Percentiles rank a stretch among this genome's conserved stretches.
These are phyloP conservation scores for Skeletonema menzelii DNA, from an alignment of 108 stramenopile species.

Conservation along the genomic window DNA sequence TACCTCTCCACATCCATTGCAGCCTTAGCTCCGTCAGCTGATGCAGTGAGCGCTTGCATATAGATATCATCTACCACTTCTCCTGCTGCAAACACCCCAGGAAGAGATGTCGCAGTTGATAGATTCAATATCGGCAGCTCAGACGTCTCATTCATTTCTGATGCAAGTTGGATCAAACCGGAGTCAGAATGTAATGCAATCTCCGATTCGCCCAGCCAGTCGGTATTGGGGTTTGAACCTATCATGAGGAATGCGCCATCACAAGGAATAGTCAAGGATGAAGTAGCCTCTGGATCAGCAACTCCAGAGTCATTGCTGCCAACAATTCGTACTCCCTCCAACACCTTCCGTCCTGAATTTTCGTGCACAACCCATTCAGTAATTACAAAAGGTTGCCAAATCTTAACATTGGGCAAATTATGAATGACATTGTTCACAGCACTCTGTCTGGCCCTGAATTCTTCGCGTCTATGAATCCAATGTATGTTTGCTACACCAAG, in stretches of 20 bases:
- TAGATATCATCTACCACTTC: conserved; percentile 64
- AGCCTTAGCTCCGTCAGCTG: conserved; percentile 67
- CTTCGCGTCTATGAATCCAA: conserved; percentile 38
- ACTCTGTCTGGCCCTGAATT: conserved; percentile 16
- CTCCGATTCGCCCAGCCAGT: conserved; percentile 17
- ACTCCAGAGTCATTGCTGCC: conserved; percentile 18
- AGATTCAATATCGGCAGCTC: background rate
- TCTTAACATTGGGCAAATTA: conserved; percentile 17
- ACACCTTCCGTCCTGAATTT: background rate
- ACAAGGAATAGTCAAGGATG: conserved; percentile 15
- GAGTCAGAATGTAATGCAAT: conserved; percentile 4
- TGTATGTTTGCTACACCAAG: conserved; percentile 13
- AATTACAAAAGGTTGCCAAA: conserved; percentile 30
- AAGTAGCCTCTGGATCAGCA: conserved; percentile 15
- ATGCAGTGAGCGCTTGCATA: conserved; percentile 65
- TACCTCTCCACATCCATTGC: conserved; percentile 74
- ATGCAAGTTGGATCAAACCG: conserved; percentile 8
- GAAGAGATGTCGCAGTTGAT: conserved; percentile 49
- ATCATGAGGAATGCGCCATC: conserved; percentile 48
- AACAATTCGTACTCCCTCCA: conserved; percentile 19
- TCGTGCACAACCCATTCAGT: conserved; percentile 25
- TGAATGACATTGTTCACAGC: conserved; percentile 15
- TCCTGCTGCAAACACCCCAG: conserved; percentile 73
- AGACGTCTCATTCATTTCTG: background rate
- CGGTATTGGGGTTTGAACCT: conserved; percentile 35